Evolutionary conservation across 805 yeast species (phyloP), one percentile per base, ranked within the genome.

Genomic region (Candida sonorensis): DNA sequence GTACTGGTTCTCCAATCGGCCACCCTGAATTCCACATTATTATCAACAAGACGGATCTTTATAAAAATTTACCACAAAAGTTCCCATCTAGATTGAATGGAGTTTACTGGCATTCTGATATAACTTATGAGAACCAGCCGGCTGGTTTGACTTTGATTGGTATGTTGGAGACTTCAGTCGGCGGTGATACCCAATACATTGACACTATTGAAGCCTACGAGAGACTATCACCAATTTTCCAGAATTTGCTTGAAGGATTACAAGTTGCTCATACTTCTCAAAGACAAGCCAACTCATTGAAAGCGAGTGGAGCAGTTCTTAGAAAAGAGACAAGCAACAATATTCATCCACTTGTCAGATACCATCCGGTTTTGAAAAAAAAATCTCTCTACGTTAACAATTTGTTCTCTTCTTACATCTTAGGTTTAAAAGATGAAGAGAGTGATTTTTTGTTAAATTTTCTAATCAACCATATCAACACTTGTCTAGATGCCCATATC

Each of bases 161-260:
- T 15, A 72, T 77, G 27, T 60, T 79, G 29, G 79, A 77, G 28
- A 35, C 41, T 10, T 37, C 29, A 4, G 12, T 74, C 21, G 85
- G 85, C 33, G 87, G 87, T 36, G 87, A 80, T 52, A 79, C 87
- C 16, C 53, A 77, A 23, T 79, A 76, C 47, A 72, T 81, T 12
- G 81, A 77, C 47, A 63, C 75, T 19, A 65, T 61, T 19, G 83
- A 77, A 50, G 83, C 82, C 12, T 79, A 74, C 54, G 66, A 73
- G 38, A 59, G 85, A 41, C 61, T 80, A 33, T 77, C 84, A 1
- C 78, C 79, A 13, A 67, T 59, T 21, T 72, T 78, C 60, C 67
- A 73, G 50, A 58, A 70, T 45, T 61, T 76, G 40, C 55, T 80
- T 29, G 56, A 61, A 13, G 78, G 79, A 0, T 66, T 79, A 47